Base-by-base conservation (phyloP, 306 rosid species). In the Glycyrrhiza uralensis region DNA sequence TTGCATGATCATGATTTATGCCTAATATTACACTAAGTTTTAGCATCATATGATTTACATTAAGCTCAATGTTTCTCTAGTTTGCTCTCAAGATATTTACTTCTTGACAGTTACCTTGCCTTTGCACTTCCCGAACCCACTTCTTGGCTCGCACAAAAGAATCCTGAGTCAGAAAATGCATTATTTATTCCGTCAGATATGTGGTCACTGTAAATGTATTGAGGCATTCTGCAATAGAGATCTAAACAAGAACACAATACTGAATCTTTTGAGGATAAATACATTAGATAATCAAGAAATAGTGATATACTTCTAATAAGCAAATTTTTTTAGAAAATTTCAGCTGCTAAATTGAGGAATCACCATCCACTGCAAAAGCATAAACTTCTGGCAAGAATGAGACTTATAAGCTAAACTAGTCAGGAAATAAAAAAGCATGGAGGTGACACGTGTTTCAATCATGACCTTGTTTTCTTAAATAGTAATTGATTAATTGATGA, bases 81-180 rank as follows among this genome's bases (percentile, higher is more conserved):
- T 42, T 66, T 66, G 49, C 42, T 44, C 41, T 3, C 36, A 20
- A 11, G 10, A 66, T 11, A 56, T 23, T 17, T 33, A 18, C 8
- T 45, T 54, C 6, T 18, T 72, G 28, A 11, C 7, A 13, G 8
- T 83, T 81, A 89, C 97, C 97, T 87, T 92, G 97, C 72, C 93
- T 80, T 78, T 85, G 96, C 75, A 92, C 86, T 86, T 92, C 96
- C 63, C 39, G 86, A 66, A 92, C 90, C 97, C 97, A 92, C 56
- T 87, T 92, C 82, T 87, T 92, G 39, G 96, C 97, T 14, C 93
- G 61, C 1, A 68, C 74, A 81, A 92, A 92, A 51, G 97, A 87
- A 15, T 89, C 97, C 97, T 92, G 76, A 18, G 69, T 6, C 32
- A 72, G 84, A 79, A 70, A 38, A 79, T 57, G 28, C 17, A 49